phyloP scores from a whole-genome alignment of 129 eudicot genomes.

The Silybum marianum region DNA sequence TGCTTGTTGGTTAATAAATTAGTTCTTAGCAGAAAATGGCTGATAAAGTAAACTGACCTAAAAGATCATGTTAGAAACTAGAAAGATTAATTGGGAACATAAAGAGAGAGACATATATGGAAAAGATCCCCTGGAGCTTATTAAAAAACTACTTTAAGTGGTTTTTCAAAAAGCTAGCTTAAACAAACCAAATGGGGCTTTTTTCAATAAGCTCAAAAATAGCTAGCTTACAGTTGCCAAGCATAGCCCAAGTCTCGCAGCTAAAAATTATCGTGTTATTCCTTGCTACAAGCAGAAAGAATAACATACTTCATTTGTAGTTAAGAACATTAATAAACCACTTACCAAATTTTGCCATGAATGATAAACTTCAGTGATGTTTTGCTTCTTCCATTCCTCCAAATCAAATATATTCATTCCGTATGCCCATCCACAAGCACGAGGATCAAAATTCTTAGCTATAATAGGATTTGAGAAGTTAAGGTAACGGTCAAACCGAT shows the following conservation, averaged over 20 bases:
- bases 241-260: background rate
- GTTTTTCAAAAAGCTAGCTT: background rate
- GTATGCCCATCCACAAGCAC: slow-evolving; percentile 98
- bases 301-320: background rate
- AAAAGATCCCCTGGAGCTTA: background rate
- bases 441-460: slow-evolving; percentile 80
- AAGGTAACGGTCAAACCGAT: slow-evolving; percentile 91
- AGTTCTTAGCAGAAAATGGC: background rate
- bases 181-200: background rate
- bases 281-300: background rate
- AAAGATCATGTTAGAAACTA: background rate
- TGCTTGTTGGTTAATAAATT: background rate
- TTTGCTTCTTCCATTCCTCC: slow-evolving; percentile 87
- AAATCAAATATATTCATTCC: slow-evolving; percentile 94
- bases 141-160: too few species aligned
- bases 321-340: background rate
- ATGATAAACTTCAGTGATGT: slow-evolving; percentile 91
- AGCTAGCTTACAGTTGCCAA: background rate
- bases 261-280: background rate
- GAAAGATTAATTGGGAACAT: background rate
- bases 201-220: background rate
- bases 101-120: background rate
- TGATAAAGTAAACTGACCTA: background rate
- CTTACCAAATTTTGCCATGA: slow-evolving; percentile 94
- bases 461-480: slow-evolving; percentile 91